phyloP scores from a whole-genome alignment of 2,329 filamentous ascomycete genomes.

The Trichoderma cornu-damae region DNA sequence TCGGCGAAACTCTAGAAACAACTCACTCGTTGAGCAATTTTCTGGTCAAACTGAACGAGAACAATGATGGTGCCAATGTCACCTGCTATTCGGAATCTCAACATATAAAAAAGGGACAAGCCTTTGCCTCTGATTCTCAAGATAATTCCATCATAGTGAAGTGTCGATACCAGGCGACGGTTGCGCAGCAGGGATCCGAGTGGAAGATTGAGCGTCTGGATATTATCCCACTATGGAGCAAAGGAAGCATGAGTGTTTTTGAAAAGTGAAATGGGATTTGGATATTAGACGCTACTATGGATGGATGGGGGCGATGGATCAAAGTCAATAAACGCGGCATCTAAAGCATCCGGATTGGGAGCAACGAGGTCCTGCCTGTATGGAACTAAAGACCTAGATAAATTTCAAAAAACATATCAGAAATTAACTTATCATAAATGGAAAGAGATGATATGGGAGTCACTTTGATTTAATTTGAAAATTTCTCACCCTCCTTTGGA shows the following conservation, averaged over 20 bases:
- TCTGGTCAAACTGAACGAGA: neutral
- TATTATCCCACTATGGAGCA: neutral
- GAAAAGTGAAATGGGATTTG: neutral
- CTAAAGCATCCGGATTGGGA: neutral
- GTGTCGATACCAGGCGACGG: neutral
- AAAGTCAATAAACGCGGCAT: neutral
- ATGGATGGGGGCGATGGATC: neutral
- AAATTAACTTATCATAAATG: too few species aligned
- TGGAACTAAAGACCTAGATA: neutral
- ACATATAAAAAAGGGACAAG: neutral
- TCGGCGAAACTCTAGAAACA: neutral
- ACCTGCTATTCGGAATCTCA: slow-evolving; percentile 1
- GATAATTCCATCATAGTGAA: neutral
- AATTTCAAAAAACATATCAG: neutral
- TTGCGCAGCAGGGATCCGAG: neutral
- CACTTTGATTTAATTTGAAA: too few species aligned
- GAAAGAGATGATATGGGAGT: too few species aligned
- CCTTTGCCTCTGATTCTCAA: neutral
- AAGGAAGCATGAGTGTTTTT: neutral
- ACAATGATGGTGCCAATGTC: neutral
- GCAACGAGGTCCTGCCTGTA: too few species aligned
- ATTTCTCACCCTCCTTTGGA: too few species aligned
- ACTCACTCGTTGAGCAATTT: slow-evolving; percentile 1
- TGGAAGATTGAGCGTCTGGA: neutral
- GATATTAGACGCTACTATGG: neutral